Evolutionary conservation across 2,329 filamentous ascomycete genomes (phyloP).

Genomic region (Fusarium globosum): DNA sequence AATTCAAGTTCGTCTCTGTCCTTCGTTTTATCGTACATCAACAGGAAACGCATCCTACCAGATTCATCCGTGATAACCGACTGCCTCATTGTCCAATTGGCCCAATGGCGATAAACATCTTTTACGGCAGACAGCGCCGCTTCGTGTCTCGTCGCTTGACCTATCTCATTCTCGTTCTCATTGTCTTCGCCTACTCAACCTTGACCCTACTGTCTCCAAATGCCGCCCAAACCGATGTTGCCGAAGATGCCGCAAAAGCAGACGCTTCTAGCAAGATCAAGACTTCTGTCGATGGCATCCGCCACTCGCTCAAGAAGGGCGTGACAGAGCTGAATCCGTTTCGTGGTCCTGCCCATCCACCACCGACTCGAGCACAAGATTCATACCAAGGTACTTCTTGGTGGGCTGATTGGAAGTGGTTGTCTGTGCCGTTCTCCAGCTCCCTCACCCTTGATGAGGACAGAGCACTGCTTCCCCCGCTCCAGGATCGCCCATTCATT

Average conservation of each 20-base stretch:
- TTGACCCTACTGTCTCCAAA: constrained; percentile 60
- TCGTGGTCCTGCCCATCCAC: constrained; percentile 74
- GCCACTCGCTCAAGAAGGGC: constrained; percentile 58
- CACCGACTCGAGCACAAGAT: constrained; percentile 80
- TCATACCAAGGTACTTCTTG: constrained; percentile 82
- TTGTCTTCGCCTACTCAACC: constrained; percentile 65
- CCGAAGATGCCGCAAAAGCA: constrained; percentile 2
- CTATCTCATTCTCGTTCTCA: constrained; percentile 61
- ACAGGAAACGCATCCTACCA: neutral
- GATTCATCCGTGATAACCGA: neutral
- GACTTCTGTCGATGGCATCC: constrained; percentile 59
- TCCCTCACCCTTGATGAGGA: constrained; percentile 83
- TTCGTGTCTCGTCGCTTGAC: constrained; percentile 65
- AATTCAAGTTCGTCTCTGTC: neutral
- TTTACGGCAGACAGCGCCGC: constrained; percentile 62
- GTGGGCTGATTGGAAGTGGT: constrained; percentile 92
- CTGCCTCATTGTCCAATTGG: constrained; percentile 7
- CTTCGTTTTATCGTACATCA: constrained; percentile 4
- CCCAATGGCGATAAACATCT: constrained; percentile 44
- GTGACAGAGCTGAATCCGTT: constrained; percentile 70
- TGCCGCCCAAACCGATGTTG: neutral
- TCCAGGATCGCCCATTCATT: constrained; percentile 75
- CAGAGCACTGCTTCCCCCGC: constrained; percentile 82
- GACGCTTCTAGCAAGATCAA: constrained; percentile 57
- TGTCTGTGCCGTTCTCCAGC: constrained; percentile 84